Base-by-base conservation (phyloP, 257 asterid genomes). In the Nicotiana paniculata region DNA sequence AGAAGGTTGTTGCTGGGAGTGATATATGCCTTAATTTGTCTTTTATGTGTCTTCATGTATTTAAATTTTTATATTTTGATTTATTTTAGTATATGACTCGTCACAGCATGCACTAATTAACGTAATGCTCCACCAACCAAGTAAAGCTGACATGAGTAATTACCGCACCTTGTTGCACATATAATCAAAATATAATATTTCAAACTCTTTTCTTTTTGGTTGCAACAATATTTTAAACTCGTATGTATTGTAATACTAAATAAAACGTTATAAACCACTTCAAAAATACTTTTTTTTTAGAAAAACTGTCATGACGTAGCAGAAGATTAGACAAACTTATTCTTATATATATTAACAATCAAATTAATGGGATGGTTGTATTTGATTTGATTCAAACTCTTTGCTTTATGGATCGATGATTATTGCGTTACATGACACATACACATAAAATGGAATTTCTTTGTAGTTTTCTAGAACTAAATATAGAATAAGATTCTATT, bases 1-100 rank as follows among this genome's bases (percentile, higher is more conserved):
- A 10, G 21, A 83, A 84, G 89, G 91, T 85, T 88, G 90, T 85
- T 83, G 33, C 33, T 32, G 89, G 18, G 54, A 82, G 48, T 55
- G 43, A 78, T 68, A n/a, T 63, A 62, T 43, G 11, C 33, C 33
- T 37, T 62, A 21, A 21, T 9, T 8, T n/a, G 24, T 55, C 6
- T 4, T 16, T 2, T 30, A 28, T 1, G 2, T 28, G 24, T 32
- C 3, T 32, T 32, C 33, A 2, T 32, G 33, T 32, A 32, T 2
- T 32, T 32, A 32, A 32, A 13, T 4, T 26, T 15, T 65, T 6
- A 6, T 7, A 5, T 9, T 4, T 18, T 37, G 24, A n/a, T 6
- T 67, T 1, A 67, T 32, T 3, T 32, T 32, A 32, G 3, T 32
- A 2, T 32, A 32, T 32, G 33, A 35, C n/a, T 69, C 37, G 16